Percentiles rank a stretch among this genome's conserved stretches.
Evolutionary conservation across 1,284 basidiomycete species (phyloP).

Genomic region (Porodaedalea pini): DNA sequence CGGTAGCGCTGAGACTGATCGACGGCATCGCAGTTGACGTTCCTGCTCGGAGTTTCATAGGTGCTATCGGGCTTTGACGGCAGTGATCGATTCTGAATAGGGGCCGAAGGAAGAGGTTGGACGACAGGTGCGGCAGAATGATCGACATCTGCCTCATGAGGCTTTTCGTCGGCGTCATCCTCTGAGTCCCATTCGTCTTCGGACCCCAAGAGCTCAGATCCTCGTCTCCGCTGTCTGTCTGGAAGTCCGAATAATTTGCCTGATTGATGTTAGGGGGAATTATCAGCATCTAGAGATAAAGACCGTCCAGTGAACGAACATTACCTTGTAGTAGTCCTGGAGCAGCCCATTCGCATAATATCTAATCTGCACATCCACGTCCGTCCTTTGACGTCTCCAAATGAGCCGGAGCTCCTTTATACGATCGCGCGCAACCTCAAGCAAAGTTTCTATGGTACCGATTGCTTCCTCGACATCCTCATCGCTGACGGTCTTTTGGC

Average conservation of each 20-base stretch:
- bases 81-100: neutral
- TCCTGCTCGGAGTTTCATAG: too few species aligned
- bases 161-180: constrained; percentile 8
- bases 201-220: constrained; percentile 17
- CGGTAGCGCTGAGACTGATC: too few species aligned
- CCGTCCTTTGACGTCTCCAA: constrained; percentile 22
- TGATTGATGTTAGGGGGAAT: neutral
- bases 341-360: constrained; percentile 23
- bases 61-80: too few species aligned
- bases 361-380: constrained; percentile 20
- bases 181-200: constrained; percentile 23
- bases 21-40: too few species aligned
- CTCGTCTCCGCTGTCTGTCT: constrained; percentile 11
- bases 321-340: constrained; percentile 22
- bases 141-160: neutral
- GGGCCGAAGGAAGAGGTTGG: neutral
- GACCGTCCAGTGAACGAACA: neutral
- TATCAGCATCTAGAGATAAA: neutral
- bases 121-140: neutral
- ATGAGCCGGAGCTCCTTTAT: constrained; percentile 19
- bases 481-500: constrained; percentile 6
- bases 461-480: constrained; percentile 18
- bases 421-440: constrained; percentile 11
- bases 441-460: constrained; percentile 3
- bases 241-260: constrained; percentile 11